A percentile compares a stretch with the other conserved stretches of the same genome.
Evolutionary conservation across 139 green algal species (phyloP).

Genomic region (Penium margaritaceum): DNA sequence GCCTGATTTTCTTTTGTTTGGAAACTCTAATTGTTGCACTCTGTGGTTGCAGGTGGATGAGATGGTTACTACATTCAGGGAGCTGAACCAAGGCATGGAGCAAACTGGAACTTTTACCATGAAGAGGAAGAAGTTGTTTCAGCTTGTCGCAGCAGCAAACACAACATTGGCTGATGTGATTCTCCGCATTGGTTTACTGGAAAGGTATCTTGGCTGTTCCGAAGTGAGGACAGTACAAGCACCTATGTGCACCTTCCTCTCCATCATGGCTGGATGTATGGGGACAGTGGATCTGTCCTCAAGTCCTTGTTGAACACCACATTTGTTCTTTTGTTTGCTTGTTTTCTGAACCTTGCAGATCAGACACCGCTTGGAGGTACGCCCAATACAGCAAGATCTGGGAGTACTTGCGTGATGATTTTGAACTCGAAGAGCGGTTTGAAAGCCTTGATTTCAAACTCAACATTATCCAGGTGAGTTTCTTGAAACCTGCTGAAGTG

Average conservation of each 20-base stretch:
- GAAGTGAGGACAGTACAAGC: no score
- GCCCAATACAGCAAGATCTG: conserved; percentile 52
- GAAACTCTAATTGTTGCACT: not conserved
- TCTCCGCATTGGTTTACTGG: conserved; percentile 49
- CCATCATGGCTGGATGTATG: no score
- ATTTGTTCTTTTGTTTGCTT: no score
- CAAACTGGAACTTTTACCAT: conserved; percentile 52
- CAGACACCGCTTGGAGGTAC: conserved; percentile 53
- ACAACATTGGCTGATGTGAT: conserved; percentile 53
- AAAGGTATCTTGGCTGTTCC: no score
- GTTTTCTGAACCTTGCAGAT: no score
- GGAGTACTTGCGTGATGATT: conserved; percentile 49
- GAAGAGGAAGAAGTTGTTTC: conserved; percentile 51
- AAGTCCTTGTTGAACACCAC: no score
- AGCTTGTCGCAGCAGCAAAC: conserved; percentile 53
- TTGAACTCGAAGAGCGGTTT: conserved; percentile 54
- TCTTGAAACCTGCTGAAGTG: no score
- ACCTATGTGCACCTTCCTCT: no score
- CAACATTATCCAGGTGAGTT: conserved; percentile 48
- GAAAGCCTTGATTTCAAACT: conserved; percentile 51
- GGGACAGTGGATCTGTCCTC: no score
- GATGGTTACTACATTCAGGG: conserved; percentile 50
- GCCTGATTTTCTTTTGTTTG: not conserved
- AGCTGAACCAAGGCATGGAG: conserved; percentile 52
- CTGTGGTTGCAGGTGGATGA: conserved; percentile 36